Conservation (phyloP, 2,329 filamentous ascomycete species). For the Neopestalotiopsis sp. region DNA sequence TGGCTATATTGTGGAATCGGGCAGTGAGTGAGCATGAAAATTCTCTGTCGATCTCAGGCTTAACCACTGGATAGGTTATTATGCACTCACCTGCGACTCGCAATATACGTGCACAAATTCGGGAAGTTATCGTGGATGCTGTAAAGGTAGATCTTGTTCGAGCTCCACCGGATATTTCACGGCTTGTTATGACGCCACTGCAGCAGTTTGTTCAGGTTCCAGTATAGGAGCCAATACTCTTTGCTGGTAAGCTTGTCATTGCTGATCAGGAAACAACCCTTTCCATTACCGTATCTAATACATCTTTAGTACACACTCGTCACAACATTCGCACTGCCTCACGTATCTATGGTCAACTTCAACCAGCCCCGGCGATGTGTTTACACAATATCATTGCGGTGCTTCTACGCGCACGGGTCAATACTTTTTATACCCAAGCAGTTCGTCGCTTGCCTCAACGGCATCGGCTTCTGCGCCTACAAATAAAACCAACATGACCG, state of each 20-base stretch:
- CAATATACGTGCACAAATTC: slow-evolving; percentile 28
- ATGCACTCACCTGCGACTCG: slow-evolving; percentile 21
- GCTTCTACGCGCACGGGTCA: slow-evolving; percentile 22
- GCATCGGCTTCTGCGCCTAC: background rate
- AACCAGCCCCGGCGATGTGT: slow-evolving; percentile 31
- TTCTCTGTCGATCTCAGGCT: background rate
- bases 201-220: slow-evolving; percentile 18
- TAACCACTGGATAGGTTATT: slow-evolving; percentile 16
- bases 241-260: slow-evolving; percentile 27
- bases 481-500: background rate
- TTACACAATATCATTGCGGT: slow-evolving; percentile 28
- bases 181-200: slow-evolving; percentile 24
- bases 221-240: slow-evolving; percentile 21
- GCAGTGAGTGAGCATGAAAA: slow-evolving; percentile 14
- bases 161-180: slow-evolving; percentile 22
- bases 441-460: slow-evolving; percentile 16
- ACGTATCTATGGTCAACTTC: slow-evolving; percentile 29
- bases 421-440: slow-evolving; percentile 21
- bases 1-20: slow-evolving; percentile 17
- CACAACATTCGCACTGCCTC: slow-evolving; percentile 23
- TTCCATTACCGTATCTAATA: background rate
- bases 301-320: slow-evolving; percentile 17
- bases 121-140: slow-evolving; percentile 27
- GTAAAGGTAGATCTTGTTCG: slow-evolving; percentile 21
- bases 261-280: background rate